Conservation (phyloP, 1,284 basidiomycete species). For the Golubevia pallescens region DNA sequence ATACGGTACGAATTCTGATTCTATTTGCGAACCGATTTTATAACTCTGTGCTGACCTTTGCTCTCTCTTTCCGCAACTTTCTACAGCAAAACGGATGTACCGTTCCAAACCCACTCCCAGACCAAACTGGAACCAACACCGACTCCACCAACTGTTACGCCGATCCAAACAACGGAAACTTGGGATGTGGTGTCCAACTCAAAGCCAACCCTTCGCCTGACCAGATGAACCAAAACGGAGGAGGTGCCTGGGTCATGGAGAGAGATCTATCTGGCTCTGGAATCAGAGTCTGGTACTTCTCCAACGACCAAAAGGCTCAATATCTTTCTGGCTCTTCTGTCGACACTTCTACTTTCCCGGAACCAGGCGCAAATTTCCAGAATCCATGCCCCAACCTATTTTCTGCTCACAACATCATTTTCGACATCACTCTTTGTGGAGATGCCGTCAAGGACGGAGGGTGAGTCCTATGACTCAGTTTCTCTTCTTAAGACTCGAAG, state of each 20-base stretch:
- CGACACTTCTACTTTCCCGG: background rate
- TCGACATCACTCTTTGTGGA: constrained; percentile 58
- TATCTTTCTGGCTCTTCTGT: background rate
- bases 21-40: too few relatives aligned
- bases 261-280: constrained; percentile 51
- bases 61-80: background rate
- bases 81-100: constrained; percentile 1
- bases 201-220: background rate
- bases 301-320: constrained; percentile 11
- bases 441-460: constrained; percentile 2
- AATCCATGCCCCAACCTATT: constrained; percentile 39
- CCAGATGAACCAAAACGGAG: constrained; percentile 26
- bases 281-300: constrained; percentile 55
- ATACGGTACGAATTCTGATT: too few relatives aligned
- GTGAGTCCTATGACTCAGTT: too few relatives aligned
- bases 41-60: background rate
- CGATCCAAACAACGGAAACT: constrained; percentile 19
- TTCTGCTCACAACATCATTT: constrained; percentile 38
- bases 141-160: constrained; percentile 46
- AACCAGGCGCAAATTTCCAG: constrained; percentile 15
- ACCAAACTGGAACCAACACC: constrained; percentile 27
- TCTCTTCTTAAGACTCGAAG: too few relatives aligned
- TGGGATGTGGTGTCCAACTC: constrained; percentile 40
- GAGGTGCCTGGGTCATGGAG: constrained; percentile 56
- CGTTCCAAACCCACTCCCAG: constrained; percentile 3